These are phyloP conservation scores for Polyporus arcularius DNA, from an alignment of 768 basidiomycete species.

Conservation along the genomic window DNA sequence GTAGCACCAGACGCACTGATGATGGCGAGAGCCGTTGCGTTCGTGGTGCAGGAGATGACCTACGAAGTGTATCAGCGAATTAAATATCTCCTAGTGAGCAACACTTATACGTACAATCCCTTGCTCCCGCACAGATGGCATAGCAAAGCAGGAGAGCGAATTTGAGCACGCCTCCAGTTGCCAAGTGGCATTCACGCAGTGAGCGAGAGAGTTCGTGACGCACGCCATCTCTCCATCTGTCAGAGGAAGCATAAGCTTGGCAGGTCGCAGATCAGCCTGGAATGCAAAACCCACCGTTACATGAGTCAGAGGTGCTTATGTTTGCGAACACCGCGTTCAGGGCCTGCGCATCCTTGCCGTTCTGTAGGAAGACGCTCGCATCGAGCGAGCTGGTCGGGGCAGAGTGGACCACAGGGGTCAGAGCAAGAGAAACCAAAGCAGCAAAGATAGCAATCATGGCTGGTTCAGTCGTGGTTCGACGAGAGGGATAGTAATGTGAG, in stretches of 20 bases:
- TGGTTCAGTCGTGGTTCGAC: not conserved
- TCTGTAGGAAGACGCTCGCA: slow-evolving; percentile 44
- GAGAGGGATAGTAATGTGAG: slow-evolving; percentile 9
- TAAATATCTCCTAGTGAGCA: not conserved
- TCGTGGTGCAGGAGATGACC: slow-evolving; percentile 55
- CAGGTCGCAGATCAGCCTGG: not conserved
- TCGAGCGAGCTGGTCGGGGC: slow-evolving; percentile 33
- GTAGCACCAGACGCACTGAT: slow-evolving; percentile 49
- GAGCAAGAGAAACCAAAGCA: slow-evolving; percentile 2
- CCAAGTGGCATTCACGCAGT: slow-evolving; percentile 46
- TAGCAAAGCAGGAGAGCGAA: slow-evolving; percentile 49
- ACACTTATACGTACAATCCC: slow-evolving; percentile 34
- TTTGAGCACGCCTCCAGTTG: slow-evolving; percentile 37
- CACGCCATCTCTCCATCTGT: slow-evolving; percentile 50
- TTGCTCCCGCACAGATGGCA: slow-evolving; percentile 43
- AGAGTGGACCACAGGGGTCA: not conserved
- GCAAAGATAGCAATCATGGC: not conserved
- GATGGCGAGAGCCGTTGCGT: slow-evolving; percentile 44
- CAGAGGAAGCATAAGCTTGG: not conserved
- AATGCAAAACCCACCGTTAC: slow-evolving; percentile 39
- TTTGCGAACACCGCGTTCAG: slow-evolving; percentile 49
- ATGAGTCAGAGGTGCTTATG: slow-evolving; percentile 43
- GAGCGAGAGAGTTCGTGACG: slow-evolving; percentile 39
- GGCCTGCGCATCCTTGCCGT: slow-evolving; percentile 51
- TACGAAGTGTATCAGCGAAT: slow-evolving; percentile 19